phyloP scores from a whole-genome alignment of 306 rosid genomes.

The Cucurbita maxima region DNA sequence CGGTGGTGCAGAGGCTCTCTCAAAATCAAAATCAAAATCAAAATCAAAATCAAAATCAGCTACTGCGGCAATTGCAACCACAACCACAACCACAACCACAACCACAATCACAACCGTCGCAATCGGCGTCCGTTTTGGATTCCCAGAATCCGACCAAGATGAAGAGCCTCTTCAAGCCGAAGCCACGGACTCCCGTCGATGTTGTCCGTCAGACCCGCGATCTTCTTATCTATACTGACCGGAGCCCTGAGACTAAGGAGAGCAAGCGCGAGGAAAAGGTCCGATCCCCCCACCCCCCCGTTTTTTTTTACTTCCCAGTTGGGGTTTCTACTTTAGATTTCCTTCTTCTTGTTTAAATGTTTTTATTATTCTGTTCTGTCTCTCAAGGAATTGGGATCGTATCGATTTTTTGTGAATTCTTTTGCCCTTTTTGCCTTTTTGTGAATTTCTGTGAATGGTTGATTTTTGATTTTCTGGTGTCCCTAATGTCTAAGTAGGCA shows the following conservation, averaged over 20 bases:
- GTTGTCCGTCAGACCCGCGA: slow-evolving; percentile 83
- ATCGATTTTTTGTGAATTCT: not conserved
- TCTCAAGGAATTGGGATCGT: not conserved
- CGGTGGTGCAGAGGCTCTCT: slow-evolving; percentile 16
- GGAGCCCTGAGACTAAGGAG: slow-evolving; percentile 44
- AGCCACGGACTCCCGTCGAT: slow-evolving; percentile 81
- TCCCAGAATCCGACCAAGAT: slow-evolving; percentile 15
- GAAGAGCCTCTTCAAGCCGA: slow-evolving; percentile 92
- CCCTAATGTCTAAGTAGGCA: not conserved
- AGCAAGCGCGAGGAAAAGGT: slow-evolving; percentile 93
- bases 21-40: not conserved
- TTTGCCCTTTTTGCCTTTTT: not conserved
- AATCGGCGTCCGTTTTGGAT: not conserved
- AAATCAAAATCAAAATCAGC: not conserved
- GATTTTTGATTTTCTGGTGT: not conserved
- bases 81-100: not conserved
- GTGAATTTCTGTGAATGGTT: not conserved
- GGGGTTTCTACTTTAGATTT: not conserved
- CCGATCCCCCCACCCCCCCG: not conserved
- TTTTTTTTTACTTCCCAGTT: not conserved
- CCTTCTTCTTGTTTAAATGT: too few relatives aligned
- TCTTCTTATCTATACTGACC: slow-evolving; percentile 47
- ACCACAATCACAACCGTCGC: not conserved
- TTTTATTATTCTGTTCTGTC: too few relatives aligned
- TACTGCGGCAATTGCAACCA: not conserved